These are phyloP conservation scores for Neopestalotiopsis sp. DNA, from an alignment of 2,329 filamentous ascomycete genomes.

Conservation along the genomic window DNA sequence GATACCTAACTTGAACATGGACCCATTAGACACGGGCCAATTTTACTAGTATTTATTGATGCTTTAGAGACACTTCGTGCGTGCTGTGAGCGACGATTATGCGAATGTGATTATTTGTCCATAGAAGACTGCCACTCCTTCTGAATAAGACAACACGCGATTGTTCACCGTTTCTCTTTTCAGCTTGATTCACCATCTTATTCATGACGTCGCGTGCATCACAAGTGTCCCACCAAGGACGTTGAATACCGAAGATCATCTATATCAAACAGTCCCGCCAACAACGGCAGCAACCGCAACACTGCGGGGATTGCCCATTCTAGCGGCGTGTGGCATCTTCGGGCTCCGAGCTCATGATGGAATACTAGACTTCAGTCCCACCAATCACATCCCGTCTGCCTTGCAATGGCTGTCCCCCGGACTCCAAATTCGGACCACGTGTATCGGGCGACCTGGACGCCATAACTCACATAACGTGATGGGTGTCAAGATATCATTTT, in stretches of 20 bases:
- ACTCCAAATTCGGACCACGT: background rate
- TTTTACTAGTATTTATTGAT: background rate
- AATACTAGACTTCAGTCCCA: background rate
- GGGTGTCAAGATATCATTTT: background rate
- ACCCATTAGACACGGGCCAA: background rate
- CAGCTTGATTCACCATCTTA: background rate
- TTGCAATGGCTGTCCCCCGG: background rate
- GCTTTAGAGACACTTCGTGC: background rate
- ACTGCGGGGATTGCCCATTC: background rate
- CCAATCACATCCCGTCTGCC: background rate
- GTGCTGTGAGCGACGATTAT: background rate
- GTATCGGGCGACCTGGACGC: background rate
- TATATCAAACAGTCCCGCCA: background rate
- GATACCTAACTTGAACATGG: constrained; percentile 1
- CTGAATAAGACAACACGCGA: background rate
- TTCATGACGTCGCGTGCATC: background rate
- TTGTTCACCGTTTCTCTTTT: background rate
- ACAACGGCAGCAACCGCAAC: background rate
- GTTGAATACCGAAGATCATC: background rate
- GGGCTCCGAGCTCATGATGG: background rate
- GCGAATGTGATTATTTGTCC: background rate
- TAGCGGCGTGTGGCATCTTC: background rate
- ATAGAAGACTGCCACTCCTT: constrained; percentile 10
- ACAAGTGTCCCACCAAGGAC: background rate
- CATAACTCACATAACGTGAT: background rate